phyloP scores from a whole-genome alignment of 1,284 basidiomycete species.

The Leccinum subspadiceum region DNA sequence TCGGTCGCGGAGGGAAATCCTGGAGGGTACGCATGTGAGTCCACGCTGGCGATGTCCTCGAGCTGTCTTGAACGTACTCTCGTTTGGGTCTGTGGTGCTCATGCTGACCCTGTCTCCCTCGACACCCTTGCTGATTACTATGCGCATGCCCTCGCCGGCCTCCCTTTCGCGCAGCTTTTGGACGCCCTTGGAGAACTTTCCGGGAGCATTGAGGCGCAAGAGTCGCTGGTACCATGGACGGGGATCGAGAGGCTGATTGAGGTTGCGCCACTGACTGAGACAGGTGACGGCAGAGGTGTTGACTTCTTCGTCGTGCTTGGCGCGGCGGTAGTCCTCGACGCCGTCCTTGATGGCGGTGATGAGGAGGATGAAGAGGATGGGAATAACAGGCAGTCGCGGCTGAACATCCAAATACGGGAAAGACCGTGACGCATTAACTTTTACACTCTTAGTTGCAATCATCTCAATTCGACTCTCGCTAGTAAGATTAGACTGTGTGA shows the following conservation, averaged over 20 bases:
- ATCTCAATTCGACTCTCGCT: no score
- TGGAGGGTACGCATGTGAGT: slow-evolving; percentile 64
- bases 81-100: slow-evolving; percentile 39
- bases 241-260: slow-evolving; percentile 82
- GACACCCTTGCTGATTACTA: slow-evolving; percentile 58
- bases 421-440: slow-evolving; percentile 49
- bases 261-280: slow-evolving; percentile 85
- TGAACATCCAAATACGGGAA: slow-evolving; percentile 87
- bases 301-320: slow-evolving; percentile 84
- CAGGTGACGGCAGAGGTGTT: slow-evolving; percentile 88
- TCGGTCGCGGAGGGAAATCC: slow-evolving; percentile 24
- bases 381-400: slow-evolving; percentile 82
- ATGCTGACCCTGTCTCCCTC: slow-evolving; percentile 39
- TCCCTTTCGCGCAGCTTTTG: slow-evolving; percentile 83
- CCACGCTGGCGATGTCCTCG: slow-evolving; percentile 56
- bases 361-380: slow-evolving; percentile 82
- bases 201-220: slow-evolving; percentile 66
- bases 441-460: no score
- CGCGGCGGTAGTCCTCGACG: slow-evolving; percentile 91
- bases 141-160: slow-evolving; percentile 61
- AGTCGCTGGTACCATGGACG: slow-evolving; percentile 75
- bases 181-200: slow-evolving; percentile 82
- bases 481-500: no score
- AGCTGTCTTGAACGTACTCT: slow-evolving; percentile 48
- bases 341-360: slow-evolving; percentile 96